Evolutionary conservation across 345 rosid genomes (phyloP), one percentile per base, ranked within the genome.

Genomic region (Combretum micranthum): DNA sequence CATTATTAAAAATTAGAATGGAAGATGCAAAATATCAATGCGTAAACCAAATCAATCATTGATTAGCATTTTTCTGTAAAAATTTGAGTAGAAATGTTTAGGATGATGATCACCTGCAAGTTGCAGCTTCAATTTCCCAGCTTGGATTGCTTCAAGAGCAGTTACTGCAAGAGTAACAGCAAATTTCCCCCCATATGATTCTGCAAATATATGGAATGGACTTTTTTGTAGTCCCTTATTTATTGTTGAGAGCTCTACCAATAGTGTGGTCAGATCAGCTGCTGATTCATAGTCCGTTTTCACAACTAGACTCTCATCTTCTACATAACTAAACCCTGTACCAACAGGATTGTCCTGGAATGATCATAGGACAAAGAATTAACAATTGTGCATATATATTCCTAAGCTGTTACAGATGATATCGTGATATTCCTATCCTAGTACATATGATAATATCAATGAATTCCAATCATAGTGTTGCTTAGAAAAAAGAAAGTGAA

Each of bases 101-200:
- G 39, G 39, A 32, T 15, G 32, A 0, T 26, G 15, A 43, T 10
- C 69, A 76, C 81, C 84, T 18, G 77, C 81, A 13, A 76, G 69
- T 42, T 50, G 72, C 50, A 76, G 77, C 69, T 66, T 76, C 50
- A 76, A 47, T 17, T 71, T 56, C 37, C 79, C 73, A 12, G 75
- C 68, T 63, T 71, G 71, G 52, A 80, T 69, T 20, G 77, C 73
- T 66, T 59, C 48, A 3, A 68, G 52, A 42, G 69, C 67, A 4
- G 77, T 70, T 17, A 73, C 4, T 2, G 64, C 81, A 3, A 80
- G 71, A 42, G 84, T 71, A n/a, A 63, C 77, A 3, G 75, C 79
- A 50, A 76, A 80, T 56, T 73, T 76, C 81, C 81, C n/a, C 23
- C 84, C 84, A 58, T 76, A 80, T 12, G 84, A 80, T 60, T 76